Conservation (phyloP, 2,329 filamentous ascomycete species). For the Oidium heveae region DNA sequence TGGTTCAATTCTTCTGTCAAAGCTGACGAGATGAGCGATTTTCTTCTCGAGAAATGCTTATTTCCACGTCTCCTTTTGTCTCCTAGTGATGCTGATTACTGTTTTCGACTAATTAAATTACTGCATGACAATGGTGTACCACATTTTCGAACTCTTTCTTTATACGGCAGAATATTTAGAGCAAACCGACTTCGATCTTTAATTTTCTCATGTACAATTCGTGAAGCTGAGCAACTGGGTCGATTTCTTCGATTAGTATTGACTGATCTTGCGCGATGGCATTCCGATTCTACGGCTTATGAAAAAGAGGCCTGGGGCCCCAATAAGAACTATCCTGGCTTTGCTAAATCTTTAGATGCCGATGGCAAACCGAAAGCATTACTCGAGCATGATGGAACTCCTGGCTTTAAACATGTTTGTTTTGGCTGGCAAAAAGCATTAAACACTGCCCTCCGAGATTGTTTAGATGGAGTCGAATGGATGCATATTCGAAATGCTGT, state of each 20-base stretch:
- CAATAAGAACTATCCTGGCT: constrained; percentile 46
- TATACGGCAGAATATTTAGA: constrained; percentile 67
- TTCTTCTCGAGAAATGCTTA: constrained; percentile 71
- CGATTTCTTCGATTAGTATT: constrained; percentile 68
- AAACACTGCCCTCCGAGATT: constrained; percentile 54
- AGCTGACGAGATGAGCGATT: constrained; percentile 42
- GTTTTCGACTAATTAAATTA: constrained; percentile 64
- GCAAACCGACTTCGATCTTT: constrained; percentile 57
- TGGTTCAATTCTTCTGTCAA: constrained; percentile 52
- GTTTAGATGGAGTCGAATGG: constrained; percentile 65
- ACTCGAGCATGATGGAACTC: constrained; percentile 60
- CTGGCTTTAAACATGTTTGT: constrained; percentile 61
- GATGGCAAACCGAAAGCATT: constrained; percentile 46
- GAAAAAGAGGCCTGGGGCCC: constrained; percentile 57
- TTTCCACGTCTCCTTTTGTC: constrained; percentile 71
- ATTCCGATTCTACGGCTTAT: constrained; percentile 48
- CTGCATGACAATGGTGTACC: constrained; percentile 65
- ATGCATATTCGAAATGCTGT: constrained; percentile 97
- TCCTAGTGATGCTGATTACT: constrained; percentile 68
- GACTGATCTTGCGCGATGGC: constrained; percentile 62
- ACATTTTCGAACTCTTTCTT: constrained; percentile 62
- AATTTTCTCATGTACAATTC: constrained; percentile 71
- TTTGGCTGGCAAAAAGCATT: constrained; percentile 80
- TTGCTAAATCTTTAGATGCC: constrained; percentile 46
- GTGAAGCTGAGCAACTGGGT: constrained; percentile 81